Evolutionary conservation across 225 moss, liverwort and hornwort genomes (phyloP).

Genomic region (Asterella californica): DNA sequence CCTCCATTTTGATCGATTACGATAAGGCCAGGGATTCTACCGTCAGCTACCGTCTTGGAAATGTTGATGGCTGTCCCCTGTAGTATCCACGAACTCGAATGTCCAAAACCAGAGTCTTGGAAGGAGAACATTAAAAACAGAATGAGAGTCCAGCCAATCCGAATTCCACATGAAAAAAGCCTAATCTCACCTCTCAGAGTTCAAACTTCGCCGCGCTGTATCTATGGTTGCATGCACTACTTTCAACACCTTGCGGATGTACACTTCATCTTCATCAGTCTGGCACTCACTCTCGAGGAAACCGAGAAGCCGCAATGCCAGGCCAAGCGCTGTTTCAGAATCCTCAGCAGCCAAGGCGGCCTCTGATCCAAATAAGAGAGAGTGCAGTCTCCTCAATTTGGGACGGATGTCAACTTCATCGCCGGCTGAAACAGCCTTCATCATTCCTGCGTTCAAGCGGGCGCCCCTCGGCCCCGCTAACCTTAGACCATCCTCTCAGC

Average conservation of each 20-base stretch:
- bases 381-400: slow-evolving; percentile 75
- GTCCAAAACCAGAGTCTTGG: neutral
- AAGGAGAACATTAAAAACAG: neutral
- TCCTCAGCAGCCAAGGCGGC: slow-evolving; percentile 58
- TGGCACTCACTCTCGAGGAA: slow-evolving; percentile 73
- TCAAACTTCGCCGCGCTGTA: slow-evolving; percentile 52
- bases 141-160: neutral
- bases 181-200: slow-evolving; percentile 58
- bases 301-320: slow-evolving; percentile 82
- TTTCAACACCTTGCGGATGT: slow-evolving; percentile 57
- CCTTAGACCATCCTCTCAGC: neutral
- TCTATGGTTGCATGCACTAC: slow-evolving; percentile 57
- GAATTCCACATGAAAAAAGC: neutral
- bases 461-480: neutral
- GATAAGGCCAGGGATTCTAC: neutral
- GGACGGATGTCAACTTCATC: neutral
- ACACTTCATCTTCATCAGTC: slow-evolving; percentile 68
- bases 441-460: neutral
- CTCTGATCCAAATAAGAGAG: slow-evolving; percentile 84
- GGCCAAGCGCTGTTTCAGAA: slow-evolving; percentile 68
- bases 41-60: neutral
- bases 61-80: neutral
- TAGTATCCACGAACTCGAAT: neutral
- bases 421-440: neutral
- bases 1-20: neutral